These are phyloP conservation scores for Elsinoe necatrix DNA, from an alignment of 2,329 filamentous ascomycete genomes.

Conservation along the genomic window DNA sequence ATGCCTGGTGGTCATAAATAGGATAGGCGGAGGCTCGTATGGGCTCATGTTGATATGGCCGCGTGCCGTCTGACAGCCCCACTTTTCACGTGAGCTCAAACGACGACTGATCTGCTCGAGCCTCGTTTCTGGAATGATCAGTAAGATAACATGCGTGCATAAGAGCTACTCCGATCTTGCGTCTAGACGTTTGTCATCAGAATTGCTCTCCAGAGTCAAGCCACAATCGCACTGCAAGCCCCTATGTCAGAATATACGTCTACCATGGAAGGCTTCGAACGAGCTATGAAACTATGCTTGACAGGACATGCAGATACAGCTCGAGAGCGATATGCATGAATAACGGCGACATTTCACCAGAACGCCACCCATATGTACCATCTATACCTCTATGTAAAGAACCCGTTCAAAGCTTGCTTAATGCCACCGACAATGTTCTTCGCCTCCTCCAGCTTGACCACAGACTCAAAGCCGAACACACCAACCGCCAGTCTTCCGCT, in stretches of 20 bases:
- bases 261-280: background rate
- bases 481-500: conserved; percentile 45
- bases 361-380: conserved; percentile 9
- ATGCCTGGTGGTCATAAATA: too few species aligned
- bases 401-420: conserved; percentile 19
- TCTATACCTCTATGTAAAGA: conserved; percentile 3
- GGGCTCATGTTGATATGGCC: too few species aligned
- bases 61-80: too few species aligned
- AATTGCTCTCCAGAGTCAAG: too few species aligned
- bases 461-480: conserved; percentile 41
- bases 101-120: too few species aligned
- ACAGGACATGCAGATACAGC: background rate
- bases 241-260: background rate
- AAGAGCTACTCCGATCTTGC: too few species aligned
- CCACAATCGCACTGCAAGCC: too few species aligned
- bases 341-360: background rate
- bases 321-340: background rate
- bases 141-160: too few species aligned
- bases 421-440: conserved; percentile 31
- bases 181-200: too few species aligned
- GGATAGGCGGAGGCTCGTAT: too few species aligned
- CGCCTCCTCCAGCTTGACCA: conserved; percentile 34
- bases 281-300: background rate
- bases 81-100: too few species aligned
- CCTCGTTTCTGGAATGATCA: too few species aligned